These are phyloP conservation scores for Fusarium sp. DNA, from an alignment of 2,329 filamentous ascomycete genomes.

Conservation along the genomic window DNA sequence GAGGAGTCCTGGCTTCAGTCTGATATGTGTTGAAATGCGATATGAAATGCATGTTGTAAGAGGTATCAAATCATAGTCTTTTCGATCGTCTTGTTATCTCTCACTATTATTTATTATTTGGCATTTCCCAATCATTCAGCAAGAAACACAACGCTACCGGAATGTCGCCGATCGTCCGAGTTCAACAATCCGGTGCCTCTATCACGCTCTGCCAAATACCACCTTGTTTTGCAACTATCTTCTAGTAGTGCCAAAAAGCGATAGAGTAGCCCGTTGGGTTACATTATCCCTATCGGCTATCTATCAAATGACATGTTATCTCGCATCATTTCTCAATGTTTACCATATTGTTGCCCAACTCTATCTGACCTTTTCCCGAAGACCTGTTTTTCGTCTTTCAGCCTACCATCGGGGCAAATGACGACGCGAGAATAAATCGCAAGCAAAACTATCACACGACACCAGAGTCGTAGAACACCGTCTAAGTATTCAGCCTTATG, in stretches of 20 bases:
- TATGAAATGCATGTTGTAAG: too few relatives aligned
- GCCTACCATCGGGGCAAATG: background rate
- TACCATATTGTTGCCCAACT: background rate
- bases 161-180: background rate
- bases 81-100: too few relatives aligned
- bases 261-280: background rate
- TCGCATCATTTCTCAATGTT: background rate
- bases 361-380: background rate
- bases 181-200: constrained; percentile 2
- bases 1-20: background rate
- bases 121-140: too few relatives aligned
- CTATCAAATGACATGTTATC: constrained; percentile 15
- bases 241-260: background rate
- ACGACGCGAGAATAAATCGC: background rate
- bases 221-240: constrained; percentile 13
- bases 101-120: too few relatives aligned
- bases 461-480: background rate
- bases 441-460: constrained; percentile 11
- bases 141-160: background rate
- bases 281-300: background rate
- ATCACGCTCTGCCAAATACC: constrained; percentile 23
- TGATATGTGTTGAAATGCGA: too few relatives aligned
- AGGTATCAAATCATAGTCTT: too few relatives aligned
- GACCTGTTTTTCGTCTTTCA: background rate
- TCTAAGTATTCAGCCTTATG: too few relatives aligned